Percentiles rank a stretch among this genome's conserved stretches.
Evolutionary conservation across 495 filamentous ascomycete genomes (phyloP).

Genomic region (Aspergillus bridgeri): DNA sequence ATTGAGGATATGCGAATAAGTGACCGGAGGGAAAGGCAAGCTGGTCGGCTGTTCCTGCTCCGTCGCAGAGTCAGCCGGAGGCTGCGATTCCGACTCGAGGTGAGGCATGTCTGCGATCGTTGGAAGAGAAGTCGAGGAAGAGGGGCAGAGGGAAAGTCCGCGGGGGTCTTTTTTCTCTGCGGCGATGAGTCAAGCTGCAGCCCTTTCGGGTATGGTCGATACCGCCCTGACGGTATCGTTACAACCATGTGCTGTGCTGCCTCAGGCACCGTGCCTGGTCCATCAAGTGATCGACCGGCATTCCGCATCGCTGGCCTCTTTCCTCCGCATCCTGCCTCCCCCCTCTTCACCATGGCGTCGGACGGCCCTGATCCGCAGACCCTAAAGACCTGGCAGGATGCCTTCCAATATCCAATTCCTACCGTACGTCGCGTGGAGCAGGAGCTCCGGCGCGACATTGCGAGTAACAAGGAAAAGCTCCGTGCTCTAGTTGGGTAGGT

Average conservation of each 20-base stretch:
- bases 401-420: conserved; percentile 63
- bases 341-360: conserved; percentile 46
- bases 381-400: conserved; percentile 63
- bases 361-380: conserved; percentile 56
- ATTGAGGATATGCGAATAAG: conserved; percentile 80
- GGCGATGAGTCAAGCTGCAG: conserved; percentile 10
- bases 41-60: conserved; percentile 24
- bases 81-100: conserved; percentile 25
- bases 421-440: conserved; percentile 60
- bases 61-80: conserved; percentile 13
- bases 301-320: conserved; percentile 10
- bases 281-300: conserved; percentile 1
- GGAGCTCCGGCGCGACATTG: conserved; percentile 61
- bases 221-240: conserved; percentile 8
- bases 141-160: conserved; percentile 4
- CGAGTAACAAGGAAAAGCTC: conserved; percentile 82
- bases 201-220: conserved; percentile 9
- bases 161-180: conserved; percentile 11
- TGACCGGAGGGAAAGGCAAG: conserved; percentile 78
- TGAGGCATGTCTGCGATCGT: conserved; percentile 27
- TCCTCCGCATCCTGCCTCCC: conserved; percentile 1
- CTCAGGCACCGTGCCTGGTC: conserved; percentile 15
- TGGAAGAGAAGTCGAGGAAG: background rate
- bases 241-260: conserved; percentile 16
- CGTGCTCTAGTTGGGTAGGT: conserved; percentile 83